Evolutionary conservation across 2,329 filamentous ascomycete genomes (phyloP).

Genomic region (Hypoxylon sp.): DNA sequence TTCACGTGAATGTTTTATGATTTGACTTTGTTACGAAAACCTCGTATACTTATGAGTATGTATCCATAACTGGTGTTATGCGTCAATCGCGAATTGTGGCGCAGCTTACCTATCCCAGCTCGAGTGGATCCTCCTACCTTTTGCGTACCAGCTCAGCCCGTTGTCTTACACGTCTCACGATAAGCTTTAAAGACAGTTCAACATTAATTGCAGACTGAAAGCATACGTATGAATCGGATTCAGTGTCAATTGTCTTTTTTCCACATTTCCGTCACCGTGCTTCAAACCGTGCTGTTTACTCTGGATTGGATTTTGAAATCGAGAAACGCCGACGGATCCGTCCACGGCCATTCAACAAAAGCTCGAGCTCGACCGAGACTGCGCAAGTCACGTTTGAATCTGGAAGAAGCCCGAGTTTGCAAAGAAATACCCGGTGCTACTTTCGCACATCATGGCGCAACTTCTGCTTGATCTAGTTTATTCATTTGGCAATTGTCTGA

Average conservation of each 20-base stretch:
- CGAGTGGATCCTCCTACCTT: slow-evolving; percentile 19
- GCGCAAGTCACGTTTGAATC: slow-evolving; percentile 20
- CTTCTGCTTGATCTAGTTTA: slow-evolving; percentile 90
- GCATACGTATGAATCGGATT: background rate
- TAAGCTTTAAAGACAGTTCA: slow-evolving; percentile 29
- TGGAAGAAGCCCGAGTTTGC: slow-evolving; percentile 1
- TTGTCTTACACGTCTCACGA: slow-evolving; percentile 37
- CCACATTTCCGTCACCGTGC: background rate
- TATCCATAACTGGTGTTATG: background rate
- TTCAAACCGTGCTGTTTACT: background rate
- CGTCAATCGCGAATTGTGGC: slow-evolving; percentile 42
- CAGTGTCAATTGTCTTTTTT: background rate
- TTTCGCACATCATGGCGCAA: slow-evolving; percentile 73
- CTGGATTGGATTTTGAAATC: background rate
- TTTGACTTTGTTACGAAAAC: background rate
- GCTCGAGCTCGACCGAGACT: slow-evolving; percentile 6
- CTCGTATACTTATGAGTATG: background rate
- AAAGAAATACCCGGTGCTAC: background rate
- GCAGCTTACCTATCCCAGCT: slow-evolving; percentile 30
- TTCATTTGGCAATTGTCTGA: slow-evolving; percentile 93
- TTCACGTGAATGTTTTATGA: background rate
- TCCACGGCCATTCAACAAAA: slow-evolving; percentile 11
- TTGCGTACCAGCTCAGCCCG: slow-evolving; percentile 28
- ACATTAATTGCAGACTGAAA: slow-evolving; percentile 25
- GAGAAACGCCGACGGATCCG: slow-evolving; percentile 17